Conservation (phyloP, 306 rosid species). For the Arachis hypogaea region DNA sequence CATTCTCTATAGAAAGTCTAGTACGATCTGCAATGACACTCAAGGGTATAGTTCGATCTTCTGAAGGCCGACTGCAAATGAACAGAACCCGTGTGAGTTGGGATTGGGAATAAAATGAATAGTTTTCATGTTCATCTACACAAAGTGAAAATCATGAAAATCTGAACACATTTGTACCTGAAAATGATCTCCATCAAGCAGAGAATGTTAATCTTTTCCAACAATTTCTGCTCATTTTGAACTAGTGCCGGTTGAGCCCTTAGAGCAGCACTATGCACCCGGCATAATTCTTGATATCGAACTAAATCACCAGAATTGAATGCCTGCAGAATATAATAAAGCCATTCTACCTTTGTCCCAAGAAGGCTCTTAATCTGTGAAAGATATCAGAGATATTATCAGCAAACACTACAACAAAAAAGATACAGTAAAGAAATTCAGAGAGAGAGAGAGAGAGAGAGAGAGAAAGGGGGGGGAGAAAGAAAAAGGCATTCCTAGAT, state of each 20-base stretch:
- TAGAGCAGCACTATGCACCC: slow-evolving; percentile 84
- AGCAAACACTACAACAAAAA: slow-evolving; percentile 13
- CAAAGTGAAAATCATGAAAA: slow-evolving; percentile 11
- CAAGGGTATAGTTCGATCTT: slow-evolving; percentile 94
- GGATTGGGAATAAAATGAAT: slow-evolving; percentile 5
- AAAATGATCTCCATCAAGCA: slow-evolving; percentile 99
- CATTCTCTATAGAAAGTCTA: slow-evolving; percentile 92
- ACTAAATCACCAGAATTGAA: slow-evolving; percentile 93
- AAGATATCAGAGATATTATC: slow-evolving; percentile 25
- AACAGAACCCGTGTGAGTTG: slow-evolving; percentile 21
- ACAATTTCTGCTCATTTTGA: slow-evolving; percentile 82
- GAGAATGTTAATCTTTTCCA: slow-evolving; percentile 95
- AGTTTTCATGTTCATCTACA: background rate
- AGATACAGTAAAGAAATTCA: background rate
- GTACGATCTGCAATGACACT: slow-evolving; percentile 90
- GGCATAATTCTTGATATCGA: slow-evolving; percentile 92
- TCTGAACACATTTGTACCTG: slow-evolving; percentile 57
- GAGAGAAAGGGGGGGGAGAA: too few relatives aligned
- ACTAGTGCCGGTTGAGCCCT: slow-evolving; percentile 95
- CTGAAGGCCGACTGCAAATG: slow-evolving; percentile 90
- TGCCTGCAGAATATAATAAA: slow-evolving; percentile 93
- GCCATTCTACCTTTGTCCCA: slow-evolving; percentile 99
- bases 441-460: too few relatives aligned
- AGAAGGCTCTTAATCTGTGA: slow-evolving; percentile 81
- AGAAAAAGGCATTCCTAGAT: background rate